A percentile compares a stretch with the other conserved stretches of the same genome.
phyloP scores from a whole-genome alignment of 331 rosid species.

The Rhamnella rubrinervis region DNA sequence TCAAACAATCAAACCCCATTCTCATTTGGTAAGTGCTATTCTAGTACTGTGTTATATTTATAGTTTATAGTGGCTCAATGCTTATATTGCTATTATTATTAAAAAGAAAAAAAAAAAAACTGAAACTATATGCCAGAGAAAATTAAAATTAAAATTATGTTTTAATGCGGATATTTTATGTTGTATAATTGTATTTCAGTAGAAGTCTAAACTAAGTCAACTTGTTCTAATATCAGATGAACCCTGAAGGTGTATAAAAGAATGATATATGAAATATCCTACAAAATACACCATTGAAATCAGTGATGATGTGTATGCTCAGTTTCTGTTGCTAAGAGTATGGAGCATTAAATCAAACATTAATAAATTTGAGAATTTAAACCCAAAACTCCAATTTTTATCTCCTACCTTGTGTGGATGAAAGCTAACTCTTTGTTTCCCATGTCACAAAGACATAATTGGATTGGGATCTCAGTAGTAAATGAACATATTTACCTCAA shows the following conservation, averaged over 20 bases:
- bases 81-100: no score
- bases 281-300: no score
- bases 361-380: no score
- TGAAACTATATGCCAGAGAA: neutral
- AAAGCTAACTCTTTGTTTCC: neutral
- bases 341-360: no score
- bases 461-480: neutral
- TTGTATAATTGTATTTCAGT: no score
- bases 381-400: no score
- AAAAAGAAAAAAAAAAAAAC: no score
- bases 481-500: neutral
- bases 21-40: conserved; percentile 53
- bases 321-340: no score
- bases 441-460: no score
- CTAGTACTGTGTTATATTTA: neutral
- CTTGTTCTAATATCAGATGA: conserved; percentile 4
- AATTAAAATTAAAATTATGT: no score
- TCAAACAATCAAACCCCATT: conserved; percentile 36
- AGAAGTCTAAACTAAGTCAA: neutral
- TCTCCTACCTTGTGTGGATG: neutral
- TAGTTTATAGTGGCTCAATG: neutral
- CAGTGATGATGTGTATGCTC: neutral
- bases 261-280: neutral
- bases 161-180: neutral
- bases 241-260: neutral